Evolutionary conservation across 148 eudicot genomes (phyloP).

Genomic region (Nepenthes gracilis): DNA sequence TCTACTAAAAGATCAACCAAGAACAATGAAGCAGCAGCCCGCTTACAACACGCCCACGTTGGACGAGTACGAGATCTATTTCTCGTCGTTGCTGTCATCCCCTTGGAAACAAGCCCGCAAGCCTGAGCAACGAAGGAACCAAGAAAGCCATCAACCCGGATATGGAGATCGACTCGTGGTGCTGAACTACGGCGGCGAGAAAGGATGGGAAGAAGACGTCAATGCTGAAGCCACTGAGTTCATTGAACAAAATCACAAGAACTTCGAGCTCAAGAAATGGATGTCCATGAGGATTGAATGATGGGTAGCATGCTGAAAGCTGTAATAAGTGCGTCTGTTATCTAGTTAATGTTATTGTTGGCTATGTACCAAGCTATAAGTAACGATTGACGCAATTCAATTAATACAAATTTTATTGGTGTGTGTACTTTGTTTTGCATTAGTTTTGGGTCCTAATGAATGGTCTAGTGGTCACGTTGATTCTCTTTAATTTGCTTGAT

Average conservation of each 20-base stretch:
- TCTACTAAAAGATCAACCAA: not conserved
- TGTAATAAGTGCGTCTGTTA: no score
- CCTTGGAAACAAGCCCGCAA: not conserved
- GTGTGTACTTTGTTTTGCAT: no score
- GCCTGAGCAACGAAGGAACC: not conserved
- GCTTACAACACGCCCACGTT: not conserved
- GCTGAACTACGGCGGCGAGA: not conserved
- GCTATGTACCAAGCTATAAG: no score
- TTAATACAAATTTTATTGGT: no score
- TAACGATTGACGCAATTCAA: no score
- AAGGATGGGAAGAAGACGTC: not conserved
- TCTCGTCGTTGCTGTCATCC: not conserved
- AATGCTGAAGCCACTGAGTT: not conserved
- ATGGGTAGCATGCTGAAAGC: not conserved
- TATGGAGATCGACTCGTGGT: not conserved
- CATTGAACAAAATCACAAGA: not conserved
- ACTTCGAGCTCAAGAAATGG: not conserved
- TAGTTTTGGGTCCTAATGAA: no score
- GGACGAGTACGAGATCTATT: not conserved
- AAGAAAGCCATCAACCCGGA: no score
- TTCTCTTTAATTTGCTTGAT: no score
- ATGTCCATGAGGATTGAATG: not conserved
- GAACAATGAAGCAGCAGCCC: not conserved
- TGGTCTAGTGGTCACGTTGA: no score
- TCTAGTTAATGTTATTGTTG: no score